Evolutionary conservation across 192 early-diverging fungal species (phyloP).

Genomic region (Dissophora ornata): DNA sequence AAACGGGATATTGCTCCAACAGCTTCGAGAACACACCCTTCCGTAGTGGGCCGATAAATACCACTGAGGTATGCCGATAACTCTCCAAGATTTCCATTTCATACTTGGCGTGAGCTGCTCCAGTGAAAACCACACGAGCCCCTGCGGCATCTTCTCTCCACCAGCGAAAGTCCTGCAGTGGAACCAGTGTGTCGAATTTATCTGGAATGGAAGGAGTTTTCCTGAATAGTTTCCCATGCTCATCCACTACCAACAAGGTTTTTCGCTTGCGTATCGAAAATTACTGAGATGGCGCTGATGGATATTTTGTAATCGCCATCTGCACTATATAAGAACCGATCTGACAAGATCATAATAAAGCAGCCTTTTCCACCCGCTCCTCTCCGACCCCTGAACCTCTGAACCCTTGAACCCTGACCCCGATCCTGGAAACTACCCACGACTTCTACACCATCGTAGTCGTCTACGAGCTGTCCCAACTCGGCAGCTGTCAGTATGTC

Average conservation of each 20-base stretch:
- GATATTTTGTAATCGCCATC: no score
- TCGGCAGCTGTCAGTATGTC: constrained; percentile 40
- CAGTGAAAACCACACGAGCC: constrained; percentile 43
- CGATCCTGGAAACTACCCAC: no score
- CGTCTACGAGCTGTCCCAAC: constrained; percentile 17
- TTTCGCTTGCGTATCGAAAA: constrained; percentile 1
- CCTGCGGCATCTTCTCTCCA: constrained; percentile 36
- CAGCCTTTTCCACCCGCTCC: no score
- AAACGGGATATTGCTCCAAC: constrained; percentile 16
- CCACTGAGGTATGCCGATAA: constrained; percentile 4
- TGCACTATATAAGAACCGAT: no score
- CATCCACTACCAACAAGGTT: constrained; percentile 38
- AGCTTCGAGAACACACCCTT: no score
- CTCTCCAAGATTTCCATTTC: constrained; percentile 25
- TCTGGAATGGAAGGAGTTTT: constrained; percentile 13
- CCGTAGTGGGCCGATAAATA: constrained; percentile 40
- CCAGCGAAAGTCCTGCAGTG: constrained; percentile 17
- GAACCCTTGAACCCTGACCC: no score
- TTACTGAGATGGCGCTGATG: neutral
- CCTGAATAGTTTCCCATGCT: constrained; percentile 35
- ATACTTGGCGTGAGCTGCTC: constrained; percentile 25
- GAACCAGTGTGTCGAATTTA: neutral
- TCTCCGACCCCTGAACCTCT: no score
- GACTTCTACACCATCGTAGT: no score
- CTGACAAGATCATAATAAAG: no score